Percentiles rank a stretch among this genome's conserved stretches.
Conservation (phyloP, 345 rosid genomes). For the Arabidopsis arenosa region DNA sequence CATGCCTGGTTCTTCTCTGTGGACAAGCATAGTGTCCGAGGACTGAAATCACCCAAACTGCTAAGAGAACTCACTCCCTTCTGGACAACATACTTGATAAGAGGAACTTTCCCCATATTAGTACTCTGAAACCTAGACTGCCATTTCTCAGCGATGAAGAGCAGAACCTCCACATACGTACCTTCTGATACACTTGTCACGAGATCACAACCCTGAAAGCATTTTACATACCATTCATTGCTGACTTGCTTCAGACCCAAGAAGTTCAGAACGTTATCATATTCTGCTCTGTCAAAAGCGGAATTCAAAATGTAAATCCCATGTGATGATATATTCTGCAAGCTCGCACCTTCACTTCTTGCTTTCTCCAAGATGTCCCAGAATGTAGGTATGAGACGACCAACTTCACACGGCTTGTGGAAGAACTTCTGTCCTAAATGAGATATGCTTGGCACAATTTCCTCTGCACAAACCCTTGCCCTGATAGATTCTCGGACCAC, state of each 20-base stretch:
- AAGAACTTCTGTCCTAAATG: conserved; percentile 60
- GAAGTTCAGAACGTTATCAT: conserved; percentile 54
- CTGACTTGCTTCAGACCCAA: conserved; percentile 54
- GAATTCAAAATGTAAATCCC: conserved; percentile 54
- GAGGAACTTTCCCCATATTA: conserved; percentile 49
- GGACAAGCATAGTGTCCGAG: conserved; percentile 41
- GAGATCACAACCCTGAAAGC: conserved; percentile 63
- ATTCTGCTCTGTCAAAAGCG: conserved; percentile 50
- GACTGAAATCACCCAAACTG: conserved; percentile 41
- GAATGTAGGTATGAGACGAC: conserved; percentile 63
- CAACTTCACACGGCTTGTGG: conserved; percentile 60
- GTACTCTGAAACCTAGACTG: conserved; percentile 44
- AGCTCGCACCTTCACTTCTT: conserved; percentile 52
- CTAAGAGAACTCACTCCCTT: conserved; percentile 48
- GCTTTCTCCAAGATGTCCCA: conserved; percentile 64
- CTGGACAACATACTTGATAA: conserved; percentile 54
- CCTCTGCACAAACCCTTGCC: conserved; percentile 46
- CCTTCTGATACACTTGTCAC: conserved; percentile 54
- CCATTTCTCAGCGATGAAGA: conserved; percentile 65
- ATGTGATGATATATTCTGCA: conserved; percentile 69
- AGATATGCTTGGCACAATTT: conserved; percentile 66
- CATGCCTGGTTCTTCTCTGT: conserved; percentile 30
- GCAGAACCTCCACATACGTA: conserved; percentile 57
- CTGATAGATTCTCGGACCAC: conserved; percentile 53
- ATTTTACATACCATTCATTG: conserved; percentile 64